Percentiles rank a stretch among this genome's conserved stretches.
Evolutionary conservation across 2,329 filamentous ascomycete genomes (phyloP).

Genomic region (Penicillium sp.): DNA sequence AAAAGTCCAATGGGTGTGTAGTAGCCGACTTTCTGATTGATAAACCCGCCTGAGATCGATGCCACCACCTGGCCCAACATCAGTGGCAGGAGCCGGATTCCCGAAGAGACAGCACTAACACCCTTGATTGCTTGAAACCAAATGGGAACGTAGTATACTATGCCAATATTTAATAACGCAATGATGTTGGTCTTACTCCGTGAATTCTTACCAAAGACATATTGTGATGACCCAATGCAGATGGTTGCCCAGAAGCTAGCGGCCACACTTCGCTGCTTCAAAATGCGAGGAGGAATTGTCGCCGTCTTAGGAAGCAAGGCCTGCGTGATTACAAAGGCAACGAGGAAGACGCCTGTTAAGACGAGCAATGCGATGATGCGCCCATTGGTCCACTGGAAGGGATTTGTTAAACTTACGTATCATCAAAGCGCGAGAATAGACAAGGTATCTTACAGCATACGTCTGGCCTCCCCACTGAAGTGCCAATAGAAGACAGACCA

Average conservation of each 20-base stretch:
- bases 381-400: conserved; percentile 39
- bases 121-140: conserved; percentile 22
- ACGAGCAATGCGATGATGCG: conserved; percentile 49
- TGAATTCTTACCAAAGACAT: conserved; percentile 24
- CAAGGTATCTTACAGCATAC: conserved; percentile 3
- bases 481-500: conserved; percentile 47
- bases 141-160: conserved; percentile 27
- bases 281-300: conserved; percentile 42
- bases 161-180: background rate
- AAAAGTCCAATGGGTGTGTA: conserved; percentile 23
- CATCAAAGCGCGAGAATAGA: background rate
- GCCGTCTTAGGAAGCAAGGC: conserved; percentile 29
- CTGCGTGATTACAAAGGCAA: conserved; percentile 37
- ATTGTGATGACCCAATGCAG: conserved; percentile 38
- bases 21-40: conserved; percentile 24
- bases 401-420: background rate
- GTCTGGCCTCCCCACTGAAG: conserved; percentile 40
- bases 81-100: conserved; percentile 42
- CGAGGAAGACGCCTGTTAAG: conserved; percentile 46
- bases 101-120: conserved; percentile 29
- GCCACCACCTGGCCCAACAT: conserved; percentile 30
- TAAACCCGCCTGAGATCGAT: conserved; percentile 23
- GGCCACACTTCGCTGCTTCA: conserved; percentile 41
- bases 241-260: conserved; percentile 34
- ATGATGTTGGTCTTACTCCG: conserved; percentile 1